These are phyloP conservation scores for Hanseniaspora vineae DNA, from an alignment of 805 yeast species.

Conservation along the genomic window DNA sequence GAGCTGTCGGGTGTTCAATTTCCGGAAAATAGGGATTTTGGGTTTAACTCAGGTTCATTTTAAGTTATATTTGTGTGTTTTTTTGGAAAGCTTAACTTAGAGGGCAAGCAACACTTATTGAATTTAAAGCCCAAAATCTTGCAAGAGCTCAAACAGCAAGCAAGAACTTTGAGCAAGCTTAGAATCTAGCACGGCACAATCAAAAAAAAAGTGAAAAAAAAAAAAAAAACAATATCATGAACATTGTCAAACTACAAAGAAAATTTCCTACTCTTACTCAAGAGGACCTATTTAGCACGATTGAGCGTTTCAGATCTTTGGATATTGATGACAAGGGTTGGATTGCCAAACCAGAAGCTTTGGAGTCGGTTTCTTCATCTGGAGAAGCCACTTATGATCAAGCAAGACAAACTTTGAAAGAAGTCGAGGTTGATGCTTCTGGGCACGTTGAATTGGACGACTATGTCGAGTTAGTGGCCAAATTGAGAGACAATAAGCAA, in stretches of 20 bases:
- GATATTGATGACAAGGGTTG: constrained; percentile 90
- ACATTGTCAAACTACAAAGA: constrained; percentile 54
- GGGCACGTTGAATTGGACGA: constrained; percentile 96
- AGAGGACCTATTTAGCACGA: constrained; percentile 71
- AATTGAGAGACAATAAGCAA: constrained; percentile 39
- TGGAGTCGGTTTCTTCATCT: constrained; percentile 64
- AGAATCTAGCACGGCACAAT: too few species aligned
- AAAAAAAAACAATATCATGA: constrained; percentile 27
- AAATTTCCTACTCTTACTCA: constrained; percentile 80
- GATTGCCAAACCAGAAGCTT: constrained; percentile 82
- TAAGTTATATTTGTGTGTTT: too few species aligned
- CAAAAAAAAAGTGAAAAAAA: not conserved
- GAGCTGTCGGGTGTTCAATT: too few species aligned
- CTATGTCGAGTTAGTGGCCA: constrained; percentile 73
- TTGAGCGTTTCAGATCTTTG: constrained; percentile 75
- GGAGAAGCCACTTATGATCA: constrained; percentile 83
- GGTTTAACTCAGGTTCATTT: too few species aligned
- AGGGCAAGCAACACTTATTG: too few species aligned
- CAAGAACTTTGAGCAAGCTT: too few species aligned
- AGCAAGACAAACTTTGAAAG: constrained; percentile 85
- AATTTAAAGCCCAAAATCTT: too few species aligned
- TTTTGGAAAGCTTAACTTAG: too few species aligned
- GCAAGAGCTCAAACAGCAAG: too few species aligned
- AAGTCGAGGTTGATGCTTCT: constrained; percentile 86
- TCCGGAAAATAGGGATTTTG: too few species aligned